Evolutionary conservation across 352 stramenopile species (phyloP).

Genomic region (Phytophthora colocasiae): DNA sequence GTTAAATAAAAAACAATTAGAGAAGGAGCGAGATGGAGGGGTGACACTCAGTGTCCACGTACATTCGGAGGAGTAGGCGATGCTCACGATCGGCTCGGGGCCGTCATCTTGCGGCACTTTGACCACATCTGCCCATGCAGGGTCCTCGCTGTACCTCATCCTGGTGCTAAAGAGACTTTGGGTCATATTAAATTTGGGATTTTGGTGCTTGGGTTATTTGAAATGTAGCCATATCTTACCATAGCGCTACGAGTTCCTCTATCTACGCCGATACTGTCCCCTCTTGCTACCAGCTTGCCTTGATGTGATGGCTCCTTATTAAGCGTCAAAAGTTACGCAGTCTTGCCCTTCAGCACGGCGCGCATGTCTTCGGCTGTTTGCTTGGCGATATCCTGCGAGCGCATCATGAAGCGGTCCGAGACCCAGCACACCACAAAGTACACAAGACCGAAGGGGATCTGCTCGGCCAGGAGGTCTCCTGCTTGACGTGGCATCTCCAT

Average conservation of each 20-base stretch:
- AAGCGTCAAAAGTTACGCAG: conserved; percentile 8
- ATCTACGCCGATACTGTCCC: no score
- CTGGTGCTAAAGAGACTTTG: background rate
- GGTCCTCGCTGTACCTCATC: conserved; percentile 74
- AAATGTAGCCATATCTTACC: no score
- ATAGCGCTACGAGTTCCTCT: no score
- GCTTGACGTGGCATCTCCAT: conserved; percentile 51
- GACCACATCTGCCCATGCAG: conserved; percentile 78
- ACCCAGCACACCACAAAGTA: conserved; percentile 83
- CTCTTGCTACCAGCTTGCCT: no score
- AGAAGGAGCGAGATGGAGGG: background rate
- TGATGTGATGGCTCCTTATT: background rate
- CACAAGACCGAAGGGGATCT: conserved; percentile 74
- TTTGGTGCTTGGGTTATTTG: background rate
- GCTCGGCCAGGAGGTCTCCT: conserved; percentile 65
- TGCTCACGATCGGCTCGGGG: conserved; percentile 79
- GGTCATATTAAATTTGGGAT: background rate
- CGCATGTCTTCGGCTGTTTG: conserved; percentile 69
- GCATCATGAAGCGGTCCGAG: conserved; percentile 85
- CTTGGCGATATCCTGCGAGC: conserved; percentile 67
- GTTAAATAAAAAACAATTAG: conserved; percentile 4
- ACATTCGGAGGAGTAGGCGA: conserved; percentile 80
- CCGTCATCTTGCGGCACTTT: conserved; percentile 88
- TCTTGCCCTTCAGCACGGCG: conserved; percentile 51
- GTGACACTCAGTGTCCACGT: conserved; percentile 20